Conservation (phyloP, 116 monocot species). For the Papilionanthe hybrid region DNA sequence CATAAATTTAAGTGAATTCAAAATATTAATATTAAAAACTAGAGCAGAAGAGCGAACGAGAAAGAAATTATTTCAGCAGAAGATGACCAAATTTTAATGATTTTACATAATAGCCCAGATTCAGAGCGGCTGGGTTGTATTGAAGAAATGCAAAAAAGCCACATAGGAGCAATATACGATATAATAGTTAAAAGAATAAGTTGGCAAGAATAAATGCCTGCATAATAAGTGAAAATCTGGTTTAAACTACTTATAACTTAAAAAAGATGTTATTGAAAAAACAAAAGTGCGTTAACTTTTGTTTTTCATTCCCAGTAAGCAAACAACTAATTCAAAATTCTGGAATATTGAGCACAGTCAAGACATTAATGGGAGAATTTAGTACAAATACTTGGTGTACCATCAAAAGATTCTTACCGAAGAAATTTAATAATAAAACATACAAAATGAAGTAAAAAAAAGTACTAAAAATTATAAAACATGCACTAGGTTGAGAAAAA, state of each 20-base stretch:
- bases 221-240: too few relatives aligned
- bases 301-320: not conserved
- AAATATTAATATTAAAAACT: not conserved
- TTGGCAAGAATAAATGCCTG: not conserved
- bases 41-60: not conserved
- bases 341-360: not conserved
- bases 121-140: not conserved
- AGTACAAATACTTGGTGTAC: not conserved
- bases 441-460: not conserved
- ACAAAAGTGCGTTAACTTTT: not conserved
- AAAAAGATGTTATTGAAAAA: not conserved
- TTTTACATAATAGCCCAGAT: not conserved
- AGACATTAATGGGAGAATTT: not conserved
- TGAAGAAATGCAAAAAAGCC: not conserved
- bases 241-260: too few relatives aligned
- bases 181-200: not conserved
- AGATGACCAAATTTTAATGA: not conserved
- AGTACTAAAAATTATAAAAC: not conserved
- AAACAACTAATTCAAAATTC: not conserved
- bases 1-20: not conserved
- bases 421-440: not conserved
- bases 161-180: not conserved
- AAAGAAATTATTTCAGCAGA: not conserved
- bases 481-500: not conserved
- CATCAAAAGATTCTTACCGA: not conserved